Evolutionary conservation across 129 eudicot genomes (phyloP).

Genomic region (Chrysanthemum lavandulifolium): DNA sequence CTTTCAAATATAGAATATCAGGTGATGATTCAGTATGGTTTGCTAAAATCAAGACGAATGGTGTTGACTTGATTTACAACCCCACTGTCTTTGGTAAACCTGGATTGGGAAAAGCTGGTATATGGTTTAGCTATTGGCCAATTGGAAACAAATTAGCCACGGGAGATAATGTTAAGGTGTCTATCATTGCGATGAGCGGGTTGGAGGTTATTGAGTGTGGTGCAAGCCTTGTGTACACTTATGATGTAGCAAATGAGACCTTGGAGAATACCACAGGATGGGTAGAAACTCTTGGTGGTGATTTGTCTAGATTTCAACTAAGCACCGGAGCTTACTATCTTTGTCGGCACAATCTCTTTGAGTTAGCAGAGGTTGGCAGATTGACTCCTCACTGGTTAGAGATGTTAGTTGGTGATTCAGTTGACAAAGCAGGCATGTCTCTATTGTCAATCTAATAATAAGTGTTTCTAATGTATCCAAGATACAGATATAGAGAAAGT

Average conservation of each 20-base stretch:
- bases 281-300: too few species aligned
- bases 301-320: constrained; percentile 10
- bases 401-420: constrained; percentile 22
- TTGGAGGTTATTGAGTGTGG: background rate
- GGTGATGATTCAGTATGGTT: constrained; percentile 16
- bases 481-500: too few species aligned
- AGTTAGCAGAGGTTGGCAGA: constrained; percentile 25
- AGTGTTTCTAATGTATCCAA: too few species aligned
- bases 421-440: constrained; percentile 1
- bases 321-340: constrained; percentile 16
- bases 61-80: constrained; percentile 18
- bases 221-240: constrained; percentile 12
- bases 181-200: constrained; percentile 2
- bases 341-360: background rate
- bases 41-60: constrained; percentile 2
- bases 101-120: background rate
- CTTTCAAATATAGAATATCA: too few species aligned
- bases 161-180: constrained; percentile 1
- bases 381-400: constrained; percentile 21
- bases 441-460: background rate
- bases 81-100: constrained; percentile 22
- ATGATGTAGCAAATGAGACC: background rate
- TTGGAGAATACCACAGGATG: background rate
- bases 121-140: constrained; percentile 2
- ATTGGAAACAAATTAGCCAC: too few species aligned